Evolutionary conservation across 2,329 filamentous ascomycete species (phyloP), one percentile per base, ranked within the genome.

Genomic region (Fusarium concolor): DNA sequence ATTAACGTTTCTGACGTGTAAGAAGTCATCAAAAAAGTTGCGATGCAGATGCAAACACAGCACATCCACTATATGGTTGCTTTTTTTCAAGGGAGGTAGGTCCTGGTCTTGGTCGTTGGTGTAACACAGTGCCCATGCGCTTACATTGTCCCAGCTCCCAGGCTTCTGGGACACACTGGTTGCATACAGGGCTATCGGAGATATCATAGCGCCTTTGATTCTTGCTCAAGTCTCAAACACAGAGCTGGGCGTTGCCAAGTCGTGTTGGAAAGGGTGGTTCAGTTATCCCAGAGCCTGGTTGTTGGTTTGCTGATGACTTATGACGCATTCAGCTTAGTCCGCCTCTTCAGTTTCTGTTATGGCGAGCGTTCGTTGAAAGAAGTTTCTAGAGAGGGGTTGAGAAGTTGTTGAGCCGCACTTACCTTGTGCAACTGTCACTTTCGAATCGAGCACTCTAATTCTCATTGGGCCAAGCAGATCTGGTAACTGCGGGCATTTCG

Each of bases 141-240:
- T 12, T 64, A 49, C 18, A 44, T 31, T 15, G 38, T 66, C 37
- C 50, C 56, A 44, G 20, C 33, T 24, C 33, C 66, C 62, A 51
- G 56, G 43, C 53, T 41, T 58, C 46, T 58, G 62, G 59, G 37
- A 52, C 59, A 47, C 17, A 33, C 20, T 68, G 51, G 31, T 15
- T 42, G 35, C 39, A 57, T 56, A 45, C 61, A 57, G 49, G 52
- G 54, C 62, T 55, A 43, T 62, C 56, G 65, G 65, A 61, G 33
- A 57, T 47, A 46, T 47, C 44, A 29, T 60, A 47, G 47, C 49
- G 29, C 39, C 47, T 35, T 45, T 52, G 33, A 38, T 33, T 65
- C 35, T 35, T 31, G 44, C 26, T 51, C 35, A 42, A 51, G 24
- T 6, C 35, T 61, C 49, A 52, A 33, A 35, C 24, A 65, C 45